Evolutionary conservation across 2,329 filamentous ascomycete genomes (phyloP).

Genomic region (Pseudogymnoascus sp.): DNA sequence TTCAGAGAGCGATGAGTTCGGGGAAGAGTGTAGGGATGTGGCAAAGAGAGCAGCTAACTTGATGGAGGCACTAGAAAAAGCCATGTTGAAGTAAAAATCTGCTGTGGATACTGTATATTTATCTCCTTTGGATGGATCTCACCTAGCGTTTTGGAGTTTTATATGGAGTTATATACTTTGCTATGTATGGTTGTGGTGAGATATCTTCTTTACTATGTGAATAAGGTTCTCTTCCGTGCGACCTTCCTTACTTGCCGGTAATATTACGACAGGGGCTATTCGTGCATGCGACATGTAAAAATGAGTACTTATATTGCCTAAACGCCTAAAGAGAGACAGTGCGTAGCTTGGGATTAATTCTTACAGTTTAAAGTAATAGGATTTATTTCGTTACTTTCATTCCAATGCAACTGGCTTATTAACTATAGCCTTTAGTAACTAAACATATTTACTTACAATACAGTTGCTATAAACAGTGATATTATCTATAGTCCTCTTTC

Average conservation of each 20-base stretch:
- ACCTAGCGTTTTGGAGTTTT: neutral
- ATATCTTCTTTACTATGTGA: neutral
- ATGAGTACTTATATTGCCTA: no score
- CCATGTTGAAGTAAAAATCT: neutral
- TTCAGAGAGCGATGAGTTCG: neutral
- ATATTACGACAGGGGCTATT: no score
- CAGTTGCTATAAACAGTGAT: no score
- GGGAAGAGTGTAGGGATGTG: neutral
- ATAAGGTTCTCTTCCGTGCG: neutral
- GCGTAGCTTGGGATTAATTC: no score
- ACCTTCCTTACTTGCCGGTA: neutral
- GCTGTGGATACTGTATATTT: neutral
- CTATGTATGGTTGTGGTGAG: neutral
- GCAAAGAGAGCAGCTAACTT: slow-evolving; percentile 8
- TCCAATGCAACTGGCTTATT: no score
- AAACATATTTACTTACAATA: no score
- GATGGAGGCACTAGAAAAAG: neutral
- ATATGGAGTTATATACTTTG: neutral
- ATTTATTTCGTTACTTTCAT: no score
- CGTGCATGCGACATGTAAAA: no score
- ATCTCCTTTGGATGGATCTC: neutral
- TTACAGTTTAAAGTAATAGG: no score
- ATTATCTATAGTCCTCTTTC: no score
- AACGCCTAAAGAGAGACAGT: no score
- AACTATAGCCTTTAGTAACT: no score